Conservation (phyloP, 768 basidiomycete genomes). For the Leccinum fibrillosum region DNA sequence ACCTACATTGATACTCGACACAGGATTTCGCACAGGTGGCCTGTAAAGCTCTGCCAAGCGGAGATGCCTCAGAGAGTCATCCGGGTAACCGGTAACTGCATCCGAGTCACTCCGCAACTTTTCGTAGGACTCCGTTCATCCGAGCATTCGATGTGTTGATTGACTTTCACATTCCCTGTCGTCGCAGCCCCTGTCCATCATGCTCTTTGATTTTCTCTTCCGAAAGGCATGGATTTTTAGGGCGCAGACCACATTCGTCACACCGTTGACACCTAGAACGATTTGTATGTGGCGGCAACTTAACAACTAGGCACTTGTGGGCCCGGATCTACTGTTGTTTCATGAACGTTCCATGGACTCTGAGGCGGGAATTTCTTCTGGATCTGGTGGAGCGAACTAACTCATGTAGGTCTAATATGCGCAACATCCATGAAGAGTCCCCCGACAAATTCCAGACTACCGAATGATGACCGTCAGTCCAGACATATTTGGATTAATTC, state of each 20-base stretch:
- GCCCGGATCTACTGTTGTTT: background rate
- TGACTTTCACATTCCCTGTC: background rate
- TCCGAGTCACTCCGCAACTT: background rate
- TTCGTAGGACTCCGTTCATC: background rate
- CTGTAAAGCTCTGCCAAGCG: background rate
- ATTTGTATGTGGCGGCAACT: background rate
- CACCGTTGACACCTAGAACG: background rate
- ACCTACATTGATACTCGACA: background rate
- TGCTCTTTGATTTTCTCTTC: background rate
- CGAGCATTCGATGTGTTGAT: background rate
- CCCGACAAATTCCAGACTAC: constrained; percentile 2
- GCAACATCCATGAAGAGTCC: too few relatives aligned
- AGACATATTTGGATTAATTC: background rate
- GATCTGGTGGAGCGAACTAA: background rate
- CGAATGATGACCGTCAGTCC: constrained; percentile 4
- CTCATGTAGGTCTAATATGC: background rate
- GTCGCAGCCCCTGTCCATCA: background rate
- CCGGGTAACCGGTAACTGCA: background rate
- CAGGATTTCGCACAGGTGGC: background rate
- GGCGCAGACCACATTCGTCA: background rate
- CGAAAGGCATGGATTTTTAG: background rate
- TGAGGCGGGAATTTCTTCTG: background rate
- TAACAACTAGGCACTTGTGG: background rate
- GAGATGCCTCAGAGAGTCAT: background rate
- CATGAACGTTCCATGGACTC: too few relatives aligned